These are phyloP conservation scores for Lachnellula occidentalis DNA, from an alignment of 2,329 filamentous ascomycete genomes.

Conservation along the genomic window DNA sequence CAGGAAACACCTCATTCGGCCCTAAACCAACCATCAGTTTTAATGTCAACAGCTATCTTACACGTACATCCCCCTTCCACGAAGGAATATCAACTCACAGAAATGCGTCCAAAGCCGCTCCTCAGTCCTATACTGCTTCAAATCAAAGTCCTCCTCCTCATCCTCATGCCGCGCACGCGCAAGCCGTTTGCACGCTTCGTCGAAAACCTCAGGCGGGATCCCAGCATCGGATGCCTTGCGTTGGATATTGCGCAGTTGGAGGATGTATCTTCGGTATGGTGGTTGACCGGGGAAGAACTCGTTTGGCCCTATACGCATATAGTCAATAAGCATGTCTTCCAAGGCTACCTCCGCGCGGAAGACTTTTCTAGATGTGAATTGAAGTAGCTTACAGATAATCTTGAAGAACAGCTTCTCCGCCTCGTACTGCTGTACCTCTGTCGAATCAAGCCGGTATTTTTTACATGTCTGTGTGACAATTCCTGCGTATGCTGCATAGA, in stretches of 20 bases:
- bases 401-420: neutral
- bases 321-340: neutral
- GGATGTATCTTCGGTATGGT: neutral
- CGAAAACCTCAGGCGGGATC: neutral
- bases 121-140: neutral
- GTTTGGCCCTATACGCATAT: neutral
- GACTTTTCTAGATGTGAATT: neutral
- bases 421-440: neutral
- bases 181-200: neutral
- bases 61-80: neutral
- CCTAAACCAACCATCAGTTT: neutral
- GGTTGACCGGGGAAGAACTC: conserved; percentile 1
- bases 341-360: neutral
- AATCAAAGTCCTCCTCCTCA: neutral
- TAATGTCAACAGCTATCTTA: too few species aligned
- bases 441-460: neutral
- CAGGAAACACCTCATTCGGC: neutral
- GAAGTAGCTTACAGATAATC: neutral
- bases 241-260: neutral
- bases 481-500: neutral
- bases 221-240: neutral
- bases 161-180: neutral
- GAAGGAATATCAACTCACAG: neutral
- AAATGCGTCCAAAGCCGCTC: neutral
- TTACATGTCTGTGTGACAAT: neutral